Evolutionary conservation across 345 rosid species (phyloP).

Genomic region (Raphanus sativus): DNA sequence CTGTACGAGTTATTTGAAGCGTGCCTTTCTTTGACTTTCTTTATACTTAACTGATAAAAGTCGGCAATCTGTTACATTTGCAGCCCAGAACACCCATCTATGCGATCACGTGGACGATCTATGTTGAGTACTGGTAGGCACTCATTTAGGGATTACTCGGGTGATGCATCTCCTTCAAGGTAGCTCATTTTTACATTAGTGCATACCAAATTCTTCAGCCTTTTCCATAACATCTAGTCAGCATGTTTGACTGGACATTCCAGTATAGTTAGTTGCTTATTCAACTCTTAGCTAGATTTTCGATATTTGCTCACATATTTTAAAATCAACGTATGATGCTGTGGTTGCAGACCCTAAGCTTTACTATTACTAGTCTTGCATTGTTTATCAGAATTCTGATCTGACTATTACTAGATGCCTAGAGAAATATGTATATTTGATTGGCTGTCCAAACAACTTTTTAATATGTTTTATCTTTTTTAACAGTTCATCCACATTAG

Average conservation of each 20-base stretch:
- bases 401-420: not conserved
- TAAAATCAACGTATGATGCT: not conserved
- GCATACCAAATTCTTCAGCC: constrained; percentile 14
- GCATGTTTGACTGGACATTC: constrained; percentile 16
- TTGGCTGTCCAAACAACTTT: constrained; percentile 20
- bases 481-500: constrained; percentile 78
- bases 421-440: constrained; percentile 3
- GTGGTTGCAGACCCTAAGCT: not conserved
- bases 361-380: not conserved
- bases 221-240: not conserved
- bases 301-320: not conserved
- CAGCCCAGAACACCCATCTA: constrained; percentile 95
- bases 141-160: constrained; percentile 58
- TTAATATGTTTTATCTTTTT: constrained; percentile 46
- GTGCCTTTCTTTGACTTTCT: constrained; percentile 11
- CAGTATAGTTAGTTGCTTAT: constrained; percentile 11
- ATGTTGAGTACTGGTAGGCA: constrained; percentile 80
- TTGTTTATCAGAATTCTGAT: constrained; percentile 1
- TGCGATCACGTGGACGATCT: constrained; percentile 74
- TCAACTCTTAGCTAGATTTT: constrained; percentile 6
- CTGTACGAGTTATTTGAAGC: not conserved
- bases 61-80: constrained; percentile 35
- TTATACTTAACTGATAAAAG: constrained; percentile 16
- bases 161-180: constrained; percentile 79
- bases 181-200: constrained; percentile 31